phyloP scores from a whole-genome alignment of 164 flowering plant genomes.

The Houttuynia cordata region DNA sequence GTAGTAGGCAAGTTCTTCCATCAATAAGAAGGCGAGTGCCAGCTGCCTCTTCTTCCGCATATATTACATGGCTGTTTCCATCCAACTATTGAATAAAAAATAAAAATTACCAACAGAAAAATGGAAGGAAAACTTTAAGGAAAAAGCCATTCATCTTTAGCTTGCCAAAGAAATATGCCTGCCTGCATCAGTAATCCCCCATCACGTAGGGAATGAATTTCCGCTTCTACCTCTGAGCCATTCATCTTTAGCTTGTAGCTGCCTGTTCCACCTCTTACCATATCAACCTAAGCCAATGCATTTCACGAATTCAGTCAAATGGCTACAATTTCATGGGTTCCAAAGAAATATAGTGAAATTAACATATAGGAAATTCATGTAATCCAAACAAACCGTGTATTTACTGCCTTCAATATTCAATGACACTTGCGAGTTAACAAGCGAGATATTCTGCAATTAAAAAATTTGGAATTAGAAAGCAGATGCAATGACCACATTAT shows the following conservation, averaged over 20 bases:
- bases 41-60: slow-evolving; percentile 99
- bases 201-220: slow-evolving; percentile 94
- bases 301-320: not conserved
- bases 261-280: slow-evolving; percentile 91
- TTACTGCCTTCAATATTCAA: slow-evolving; percentile 98
- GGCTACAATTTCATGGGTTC: not conserved
- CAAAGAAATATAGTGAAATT: not conserved
- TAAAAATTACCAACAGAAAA: not conserved
- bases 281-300: slow-evolving; percentile 53
- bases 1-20: slow-evolving; percentile 98
- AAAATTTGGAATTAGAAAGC: not conserved
- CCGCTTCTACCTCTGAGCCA: slow-evolving; percentile 85
- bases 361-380: not conserved
- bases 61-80: slow-evolving; percentile 97
- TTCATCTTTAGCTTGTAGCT: slow-evolving; percentile 84
- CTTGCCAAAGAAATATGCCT: slow-evolving; percentile 12
- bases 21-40: slow-evolving; percentile 99
- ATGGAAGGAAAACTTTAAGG: not conserved
- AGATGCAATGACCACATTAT: not conserved
- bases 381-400: slow-evolving; percentile 53
- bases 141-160: not conserved
- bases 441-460: slow-evolving; percentile 88
- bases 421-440: slow-evolving; percentile 82
- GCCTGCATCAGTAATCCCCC: slow-evolving; percentile 99
- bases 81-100: slow-evolving; percentile 54